These are phyloP conservation scores for Tubosaeta sp. DNA, from an alignment of 768 basidiomycete genomes.

Conservation along the genomic window DNA sequence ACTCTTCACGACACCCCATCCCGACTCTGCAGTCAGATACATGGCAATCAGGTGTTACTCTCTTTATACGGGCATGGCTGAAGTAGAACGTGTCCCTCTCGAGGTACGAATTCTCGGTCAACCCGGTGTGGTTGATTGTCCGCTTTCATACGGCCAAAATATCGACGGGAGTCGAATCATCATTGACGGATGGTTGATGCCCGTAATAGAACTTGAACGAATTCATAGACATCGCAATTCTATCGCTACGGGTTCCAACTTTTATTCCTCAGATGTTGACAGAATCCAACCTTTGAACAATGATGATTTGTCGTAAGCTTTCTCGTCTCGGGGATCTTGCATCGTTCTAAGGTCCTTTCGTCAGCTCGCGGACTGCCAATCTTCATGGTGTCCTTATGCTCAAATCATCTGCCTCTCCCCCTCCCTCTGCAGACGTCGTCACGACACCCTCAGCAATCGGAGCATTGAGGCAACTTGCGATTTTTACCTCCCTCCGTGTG, in stretches of 20 bases:
- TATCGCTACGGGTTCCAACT: constrained; percentile 42
- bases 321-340: not conserved
- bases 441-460: constrained; percentile 56
- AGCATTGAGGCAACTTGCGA: constrained; percentile 59
- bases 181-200: constrained; percentile 82
- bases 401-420: constrained; percentile 36
- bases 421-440: constrained; percentile 44
- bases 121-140: constrained; percentile 55
- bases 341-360: constrained; percentile 12
- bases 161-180: constrained; percentile 40
- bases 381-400: constrained; percentile 67
- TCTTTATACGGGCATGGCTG: constrained; percentile 71
- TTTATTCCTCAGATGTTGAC: constrained; percentile 40
- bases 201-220: constrained; percentile 62
- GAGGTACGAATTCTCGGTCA: constrained; percentile 63
- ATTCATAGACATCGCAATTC: constrained; percentile 47
- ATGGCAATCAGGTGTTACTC: constrained; percentile 79
- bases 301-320: constrained; percentile 53
- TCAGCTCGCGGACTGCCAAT: constrained; percentile 54
- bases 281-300: constrained; percentile 33
- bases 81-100: constrained; percentile 64
- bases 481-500: constrained; percentile 60
- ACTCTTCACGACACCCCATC: constrained; percentile 47
- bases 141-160: constrained; percentile 50
- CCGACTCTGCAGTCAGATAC: constrained; percentile 60